These are phyloP conservation scores for Lathyrus tuberosus DNA, from an alignment of 306 rosid genomes.

Conservation along the genomic window DNA sequence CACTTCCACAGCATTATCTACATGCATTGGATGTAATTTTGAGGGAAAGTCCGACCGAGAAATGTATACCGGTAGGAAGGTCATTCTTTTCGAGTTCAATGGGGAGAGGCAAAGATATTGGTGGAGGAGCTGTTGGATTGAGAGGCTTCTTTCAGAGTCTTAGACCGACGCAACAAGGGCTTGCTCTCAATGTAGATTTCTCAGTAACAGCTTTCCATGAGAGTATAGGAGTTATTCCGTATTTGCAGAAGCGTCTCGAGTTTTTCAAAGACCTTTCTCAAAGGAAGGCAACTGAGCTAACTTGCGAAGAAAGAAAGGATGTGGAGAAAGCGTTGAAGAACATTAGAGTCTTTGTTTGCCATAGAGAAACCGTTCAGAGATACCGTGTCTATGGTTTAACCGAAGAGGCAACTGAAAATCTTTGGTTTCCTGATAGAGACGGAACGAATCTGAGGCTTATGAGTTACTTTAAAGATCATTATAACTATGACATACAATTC, in stretches of 20 bases:
- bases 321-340: constrained; percentile 91
- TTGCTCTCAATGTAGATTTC: constrained; percentile 89
- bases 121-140: constrained; percentile 94
- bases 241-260: constrained; percentile 89
- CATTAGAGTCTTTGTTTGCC: constrained; percentile 92
- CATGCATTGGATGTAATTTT: constrained; percentile 95
- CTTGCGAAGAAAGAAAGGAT: constrained; percentile 71
- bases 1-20: constrained; percentile 95
- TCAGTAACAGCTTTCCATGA: constrained; percentile 96
- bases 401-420: constrained; percentile 85
- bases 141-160: constrained; percentile 99
- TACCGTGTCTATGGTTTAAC: constrained; percentile 88
- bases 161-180: constrained; percentile 94
- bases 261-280: constrained; percentile 82
- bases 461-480: constrained; percentile 89
- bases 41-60: constrained; percentile 86
- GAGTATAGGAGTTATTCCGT: constrained; percentile 84
- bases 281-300: constrained; percentile 63
- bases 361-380: constrained; percentile 91
- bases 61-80: constrained; percentile 80
- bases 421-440: constrained; percentile 90
- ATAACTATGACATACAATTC: constrained; percentile 87
- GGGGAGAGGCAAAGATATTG: constrained; percentile 87
- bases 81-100: constrained; percentile 78
- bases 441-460: constrained; percentile 80